Conservation (phyloP, 257 asterid species). For the Pogostemon cablin region DNA sequence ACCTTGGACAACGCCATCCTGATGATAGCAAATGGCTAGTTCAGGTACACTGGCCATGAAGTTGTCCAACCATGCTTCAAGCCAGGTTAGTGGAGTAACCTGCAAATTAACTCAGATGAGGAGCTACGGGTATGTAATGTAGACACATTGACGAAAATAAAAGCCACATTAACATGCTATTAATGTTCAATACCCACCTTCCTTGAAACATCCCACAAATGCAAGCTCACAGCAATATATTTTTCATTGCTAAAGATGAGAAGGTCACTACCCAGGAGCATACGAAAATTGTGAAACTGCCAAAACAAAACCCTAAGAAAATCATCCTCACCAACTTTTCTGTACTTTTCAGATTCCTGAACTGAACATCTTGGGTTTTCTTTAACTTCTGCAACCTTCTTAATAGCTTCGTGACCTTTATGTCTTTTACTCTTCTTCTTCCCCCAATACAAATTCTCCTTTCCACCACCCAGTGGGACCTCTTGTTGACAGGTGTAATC, state of each 20-base stretch:
- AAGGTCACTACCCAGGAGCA: constrained; percentile 96
- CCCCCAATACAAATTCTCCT: constrained; percentile 52
- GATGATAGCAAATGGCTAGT: constrained; percentile 96
- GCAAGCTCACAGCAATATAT: constrained; percentile 92
- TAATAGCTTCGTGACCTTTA: constrained; percentile 55
- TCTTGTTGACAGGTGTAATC: constrained; percentile 43
- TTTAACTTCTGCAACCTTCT: constrained; percentile 77
- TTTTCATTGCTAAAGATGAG: constrained; percentile 91
- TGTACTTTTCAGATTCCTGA: constrained; percentile 80
- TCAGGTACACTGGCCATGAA: constrained; percentile 96
- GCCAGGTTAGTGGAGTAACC: constrained; percentile 96
- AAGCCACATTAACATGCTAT: constrained; percentile 1
- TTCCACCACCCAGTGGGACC: constrained; percentile 38
- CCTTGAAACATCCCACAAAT: constrained; percentile 95
- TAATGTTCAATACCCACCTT: constrained; percentile 51
- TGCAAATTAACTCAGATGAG: constrained; percentile 43
- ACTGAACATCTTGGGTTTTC: constrained; percentile 73
- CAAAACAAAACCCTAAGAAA: constrained; percentile 80
- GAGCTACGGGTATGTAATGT: constrained; percentile 7
- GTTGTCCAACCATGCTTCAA: constrained; percentile 98
- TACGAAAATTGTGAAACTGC: constrained; percentile 92
- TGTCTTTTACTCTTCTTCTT: constrained; percentile 63
- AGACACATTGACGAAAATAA: background rate
- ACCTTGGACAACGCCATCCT: constrained; percentile 97
- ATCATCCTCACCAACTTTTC: constrained; percentile 63